Conservation (phyloP, 805 yeast species). For the Lachancea sp. region DNA sequence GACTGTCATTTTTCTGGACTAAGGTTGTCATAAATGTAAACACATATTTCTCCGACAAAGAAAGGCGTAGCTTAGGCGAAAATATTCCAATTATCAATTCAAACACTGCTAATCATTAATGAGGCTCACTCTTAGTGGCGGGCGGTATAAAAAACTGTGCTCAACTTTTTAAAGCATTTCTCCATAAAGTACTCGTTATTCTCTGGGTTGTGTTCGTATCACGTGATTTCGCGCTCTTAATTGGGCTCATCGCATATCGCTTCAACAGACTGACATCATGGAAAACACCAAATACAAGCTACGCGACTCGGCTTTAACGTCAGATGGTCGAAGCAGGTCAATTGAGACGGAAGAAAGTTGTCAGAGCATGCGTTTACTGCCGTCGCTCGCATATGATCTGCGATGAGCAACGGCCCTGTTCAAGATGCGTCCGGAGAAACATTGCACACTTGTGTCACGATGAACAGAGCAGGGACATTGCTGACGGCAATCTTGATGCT, state of each 20-base stretch:
- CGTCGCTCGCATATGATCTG: slow-evolving; percentile 93
- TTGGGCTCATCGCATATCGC: slow-evolving; percentile 1
- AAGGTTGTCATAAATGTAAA: too few relatives aligned
- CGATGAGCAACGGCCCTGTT: slow-evolving; percentile 63
- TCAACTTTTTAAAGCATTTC: not conserved
- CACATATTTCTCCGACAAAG: too few relatives aligned
- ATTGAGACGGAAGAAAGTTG: slow-evolving; percentile 17
- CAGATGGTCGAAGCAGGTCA: slow-evolving; percentile 7
- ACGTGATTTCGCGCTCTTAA: too few relatives aligned
- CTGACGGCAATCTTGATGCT: slow-evolving; percentile 10
- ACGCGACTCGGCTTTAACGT: not conserved
- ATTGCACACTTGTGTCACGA: slow-evolving; percentile 85
- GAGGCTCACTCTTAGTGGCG: too few relatives aligned
- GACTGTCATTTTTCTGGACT: too few relatives aligned
- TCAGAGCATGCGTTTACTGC: slow-evolving; percentile 78
- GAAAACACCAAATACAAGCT: too few relatives aligned
- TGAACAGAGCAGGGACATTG: slow-evolving; percentile 32
- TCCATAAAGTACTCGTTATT: not conserved
- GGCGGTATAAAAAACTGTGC: too few relatives aligned
- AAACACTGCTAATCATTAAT: too few relatives aligned
- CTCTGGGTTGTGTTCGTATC: not conserved
- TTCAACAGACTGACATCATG: too few relatives aligned
- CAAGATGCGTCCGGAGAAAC: slow-evolving; percentile 77
- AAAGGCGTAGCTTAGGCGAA: too few relatives aligned
- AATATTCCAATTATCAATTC: too few relatives aligned